Evolutionary conservation across 192 early-diverging fungal genomes (phyloP), one percentile per base, ranked within the genome.

Genomic region (Coemansia sp.): DNA sequence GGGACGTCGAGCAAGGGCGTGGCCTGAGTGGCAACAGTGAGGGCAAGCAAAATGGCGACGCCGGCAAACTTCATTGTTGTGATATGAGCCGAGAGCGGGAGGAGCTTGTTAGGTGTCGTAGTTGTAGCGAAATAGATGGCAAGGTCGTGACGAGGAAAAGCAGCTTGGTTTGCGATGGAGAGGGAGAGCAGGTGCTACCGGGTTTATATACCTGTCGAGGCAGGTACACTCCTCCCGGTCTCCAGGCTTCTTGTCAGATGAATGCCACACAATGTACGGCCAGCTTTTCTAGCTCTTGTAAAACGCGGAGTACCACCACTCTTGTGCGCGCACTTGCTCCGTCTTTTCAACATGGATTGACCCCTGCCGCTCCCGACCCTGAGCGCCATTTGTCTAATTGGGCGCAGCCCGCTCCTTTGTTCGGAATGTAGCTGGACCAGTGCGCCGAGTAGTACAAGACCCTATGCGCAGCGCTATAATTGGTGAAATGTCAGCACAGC

Each of bases 31-130:
- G 64, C 64, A 38, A 59, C 73, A 45, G 73, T 73, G 39, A 81
- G 67, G 31, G 73, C 70, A 37, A 73, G 41, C 19, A 73, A 31
- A 59, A 73, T 62, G 35, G 71, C 79, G 38, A 71, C 31, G 43
- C 60, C 62, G 65, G 59, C 46, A 56, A 81, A 46, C 70, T 73
- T 75, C 79, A 81, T 81, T 31, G 15, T 31, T 29, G 27, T 53
- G 51, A 5, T 15, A 27, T 49, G 24, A 24, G 46, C 9, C 22
- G 46, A 27, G 24, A 49, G 12, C n/a, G n/a, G n/a, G n/a, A n/a
- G n/a, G n/a, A 49, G 19, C 9, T 39, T 3, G 53, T 51, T 39
- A 65, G 46, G 54, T 22, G 20, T 39, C 5, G 10, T n/a, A 1
- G 22, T 20, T 29, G 22, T n/a, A n/a, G 32, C 2, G 32, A 35